Base-by-base conservation (phyloP, 78 protist species). In the Corallochytrium limacisporum region DNA sequence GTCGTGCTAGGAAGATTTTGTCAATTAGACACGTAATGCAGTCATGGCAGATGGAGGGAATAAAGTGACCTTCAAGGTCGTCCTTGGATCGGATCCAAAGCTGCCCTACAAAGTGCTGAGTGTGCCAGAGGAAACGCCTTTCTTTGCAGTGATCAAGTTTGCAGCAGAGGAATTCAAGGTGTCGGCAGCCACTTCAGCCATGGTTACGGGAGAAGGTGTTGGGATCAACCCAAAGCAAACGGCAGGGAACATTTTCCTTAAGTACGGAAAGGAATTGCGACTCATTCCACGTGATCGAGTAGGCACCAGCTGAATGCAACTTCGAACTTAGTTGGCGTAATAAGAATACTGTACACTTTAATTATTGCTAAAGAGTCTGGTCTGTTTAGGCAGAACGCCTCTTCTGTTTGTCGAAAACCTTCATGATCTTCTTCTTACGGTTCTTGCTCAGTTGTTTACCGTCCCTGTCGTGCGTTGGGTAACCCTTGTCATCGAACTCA, bases 111-210 rank as follows among this genome's bases (percentile, higher is more conserved):
- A 53, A 22, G 90, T 89, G 86, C 77, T 85, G 38, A 85, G 46
- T 33, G 94, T 89, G n/a, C 84, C 89, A 8, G 95, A 86, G 46
- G 55, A 4, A 12, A 91, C 95, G 10, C 95, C 95, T 22, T 89
- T 89, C 66, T 84, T 88, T 10, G 91, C 91, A 0, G 91, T 89
- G 15, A 43, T 87, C 51, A 69, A 78, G 79, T 89, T 69, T 38
- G 88, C 89, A 4, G 88, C 92, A 0, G 81, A 80, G 67, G 60
- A 78, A 83, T 86, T 84, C 65, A 61, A 65, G 63, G 77, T 83
- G 51, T 65, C 77, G 8, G 65, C 74, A 36, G 75, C 76, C 20
- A 70, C 77, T 24, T 48, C 68, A 10, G 91, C 85, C 15, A 75
- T 87, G 39, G 77, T 83, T 47, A 77, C 82, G 33, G 74, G 84